Evolutionary conservation across 768 basidiomycete species (phyloP).

Genomic region (Termitomyces bulborhizus): DNA sequence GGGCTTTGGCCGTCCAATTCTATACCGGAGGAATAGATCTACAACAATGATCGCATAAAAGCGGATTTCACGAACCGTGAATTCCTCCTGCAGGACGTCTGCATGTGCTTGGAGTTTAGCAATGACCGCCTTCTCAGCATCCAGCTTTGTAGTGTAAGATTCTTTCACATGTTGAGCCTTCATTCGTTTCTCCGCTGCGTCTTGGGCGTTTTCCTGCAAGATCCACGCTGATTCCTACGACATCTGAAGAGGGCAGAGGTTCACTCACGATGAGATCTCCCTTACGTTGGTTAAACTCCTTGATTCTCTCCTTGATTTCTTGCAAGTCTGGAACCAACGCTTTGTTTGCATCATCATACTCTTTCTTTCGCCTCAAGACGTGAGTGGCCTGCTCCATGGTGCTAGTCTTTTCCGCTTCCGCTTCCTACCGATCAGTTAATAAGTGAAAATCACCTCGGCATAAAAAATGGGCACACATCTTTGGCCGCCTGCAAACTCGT

Average conservation of each 20-base stretch:
- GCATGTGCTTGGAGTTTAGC: constrained; percentile 37
- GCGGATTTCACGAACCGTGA: constrained; percentile 35
- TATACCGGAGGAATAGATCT: constrained; percentile 17
- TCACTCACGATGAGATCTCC: constrained; percentile 38
- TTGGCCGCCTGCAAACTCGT: constrained; percentile 49
- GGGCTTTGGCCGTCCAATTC: constrained; percentile 62
- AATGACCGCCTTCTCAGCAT: constrained; percentile 41
- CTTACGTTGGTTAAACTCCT: constrained; percentile 42
- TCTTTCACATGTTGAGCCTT: constrained; percentile 40
- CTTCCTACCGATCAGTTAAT: constrained; percentile 34
- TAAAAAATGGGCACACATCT: constrained; percentile 28
- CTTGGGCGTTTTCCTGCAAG: constrained; percentile 41
- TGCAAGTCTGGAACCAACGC: constrained; percentile 37
- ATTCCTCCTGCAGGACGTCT: constrained; percentile 54
- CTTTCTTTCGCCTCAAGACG: constrained; percentile 36
- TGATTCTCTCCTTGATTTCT: constrained; percentile 40
- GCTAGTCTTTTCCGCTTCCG: constrained; percentile 43
- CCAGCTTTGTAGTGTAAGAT: constrained; percentile 48
- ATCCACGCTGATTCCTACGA: not conserved
- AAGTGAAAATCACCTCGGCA: not conserved
- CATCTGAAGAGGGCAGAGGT: not conserved
- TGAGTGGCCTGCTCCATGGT: constrained; percentile 44
- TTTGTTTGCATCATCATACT: constrained; percentile 39
- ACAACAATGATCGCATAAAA: not conserved
- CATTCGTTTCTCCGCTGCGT: constrained; percentile 42